Base-by-base conservation (phyloP, 2,329 filamentous ascomycete genomes). In the Pestalotiopsis sp. region DNA sequence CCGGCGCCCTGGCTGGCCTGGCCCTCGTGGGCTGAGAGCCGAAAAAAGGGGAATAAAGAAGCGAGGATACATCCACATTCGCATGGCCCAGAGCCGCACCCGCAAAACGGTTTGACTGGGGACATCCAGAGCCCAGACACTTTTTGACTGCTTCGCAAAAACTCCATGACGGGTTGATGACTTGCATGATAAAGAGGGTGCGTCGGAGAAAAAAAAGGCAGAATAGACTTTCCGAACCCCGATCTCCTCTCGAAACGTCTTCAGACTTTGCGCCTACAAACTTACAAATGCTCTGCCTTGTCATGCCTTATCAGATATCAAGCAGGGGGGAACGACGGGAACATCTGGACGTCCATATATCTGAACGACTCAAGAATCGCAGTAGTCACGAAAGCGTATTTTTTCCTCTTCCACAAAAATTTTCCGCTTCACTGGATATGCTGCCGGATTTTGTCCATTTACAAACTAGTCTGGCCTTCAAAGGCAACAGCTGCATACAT, bases 91-190 rank as follows among this genome's bases (percentile, higher is more conserved):
- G 30, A 35, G 30, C 30, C 30, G 30, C 30, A 9, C 30, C 30
- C 7, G 30, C 6, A 35, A 35, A 35, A 35, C 30, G 30, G 30
- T 35, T 35, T 35, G 30, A 35, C 30, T 35, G 30, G 30, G 30
- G 30, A 7, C 30, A 35, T 35, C 92, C 92, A 0, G 91, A 94
- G 1, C 91, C 92, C 39, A 93, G 78, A n/a, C 83, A 82, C 73
- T 88, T 35, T 30, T 7, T 35, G 30, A 35, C n/a, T n/a, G n/a
- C n/a, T 35, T 35, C 6, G 6, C 9, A 9, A 35, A 35, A 35
- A 35, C 30, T 35, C 30, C 30, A 9, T 35, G 30, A 35, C 6
- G 30, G 7, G 30, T 35, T 35, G 30, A 35, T 35, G 17, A 17
- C 44, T n/a, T 52, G n/a, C 44, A 52, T 9, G 44, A 52, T 52